Evolutionary conservation across 495 filamentous ascomycete genomes (phyloP).

Genomic region (Neurospora sp.): DNA sequence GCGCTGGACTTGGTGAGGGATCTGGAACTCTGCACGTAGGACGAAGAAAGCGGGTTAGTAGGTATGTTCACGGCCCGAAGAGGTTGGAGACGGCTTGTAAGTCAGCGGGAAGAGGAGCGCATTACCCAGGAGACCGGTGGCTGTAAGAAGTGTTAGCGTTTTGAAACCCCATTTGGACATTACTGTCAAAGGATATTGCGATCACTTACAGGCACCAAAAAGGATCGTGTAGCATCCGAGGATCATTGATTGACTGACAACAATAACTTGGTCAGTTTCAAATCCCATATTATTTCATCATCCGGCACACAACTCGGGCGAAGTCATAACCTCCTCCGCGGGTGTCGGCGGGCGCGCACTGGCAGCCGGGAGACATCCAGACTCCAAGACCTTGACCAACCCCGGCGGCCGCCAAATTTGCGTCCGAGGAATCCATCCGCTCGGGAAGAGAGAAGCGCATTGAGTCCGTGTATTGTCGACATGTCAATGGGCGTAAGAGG

Average conservation of each 20-base stretch:
- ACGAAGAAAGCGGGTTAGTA: too few species aligned
- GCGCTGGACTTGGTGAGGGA: conserved; percentile 80
- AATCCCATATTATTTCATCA: neutral
- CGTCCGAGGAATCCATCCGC: neutral
- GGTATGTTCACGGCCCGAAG: too few species aligned
- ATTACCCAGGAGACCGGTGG: conserved; percentile 43
- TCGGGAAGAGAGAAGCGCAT: neutral
- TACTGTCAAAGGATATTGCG: neutral
- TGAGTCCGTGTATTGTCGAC: neutral
- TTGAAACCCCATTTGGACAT: neutral
- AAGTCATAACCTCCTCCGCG: neutral
- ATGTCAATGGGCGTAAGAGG: conserved; percentile 11
- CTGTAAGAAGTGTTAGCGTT: conserved; percentile 23
- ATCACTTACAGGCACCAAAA: conserved; percentile 71
- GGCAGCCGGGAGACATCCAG: neutral
- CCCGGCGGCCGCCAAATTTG: neutral
- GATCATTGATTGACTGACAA: conserved; percentile 54
- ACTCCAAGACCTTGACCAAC: neutral
- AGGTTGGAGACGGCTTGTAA: too few species aligned
- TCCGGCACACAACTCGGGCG: neutral
- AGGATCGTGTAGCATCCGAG: conserved; percentile 77
- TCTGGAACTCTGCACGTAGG: conserved; percentile 62
- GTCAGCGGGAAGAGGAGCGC: too few species aligned
- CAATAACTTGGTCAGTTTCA: conserved; percentile 1
- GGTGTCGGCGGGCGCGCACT: neutral